phyloP scores from a whole-genome alignment of 352 stramenopile genomes.

The Phytophthora capsici region DNA sequence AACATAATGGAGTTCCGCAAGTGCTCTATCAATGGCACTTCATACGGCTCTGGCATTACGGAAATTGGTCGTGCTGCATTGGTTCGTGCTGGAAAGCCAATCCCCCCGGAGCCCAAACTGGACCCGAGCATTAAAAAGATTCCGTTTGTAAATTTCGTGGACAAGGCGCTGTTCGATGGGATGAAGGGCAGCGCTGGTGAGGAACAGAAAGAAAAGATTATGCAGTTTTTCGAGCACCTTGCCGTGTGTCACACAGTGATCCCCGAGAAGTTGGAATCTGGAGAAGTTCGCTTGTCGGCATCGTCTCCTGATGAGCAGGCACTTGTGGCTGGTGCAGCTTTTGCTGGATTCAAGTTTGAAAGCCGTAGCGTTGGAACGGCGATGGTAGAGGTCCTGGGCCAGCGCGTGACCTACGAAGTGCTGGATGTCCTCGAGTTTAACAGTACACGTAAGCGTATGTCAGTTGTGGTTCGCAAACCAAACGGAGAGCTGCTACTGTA shows the following conservation, averaged over 20 bases:
- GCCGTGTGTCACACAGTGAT: constrained; percentile 88
- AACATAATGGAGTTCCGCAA: constrained; percentile 97
- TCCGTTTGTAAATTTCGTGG: constrained; percentile 84
- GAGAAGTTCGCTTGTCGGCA: constrained; percentile 68
- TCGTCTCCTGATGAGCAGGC: constrained; percentile 90
- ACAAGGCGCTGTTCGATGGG: constrained; percentile 65
- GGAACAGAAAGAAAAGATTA: constrained; percentile 54
- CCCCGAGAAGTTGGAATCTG: constrained; percentile 68
- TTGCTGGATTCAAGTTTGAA: constrained; percentile 76
- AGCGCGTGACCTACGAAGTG: constrained; percentile 62
- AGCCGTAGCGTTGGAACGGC: constrained; percentile 60
- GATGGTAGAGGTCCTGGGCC: constrained; percentile 54
- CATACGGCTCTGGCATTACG: constrained; percentile 90
- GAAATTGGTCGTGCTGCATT: constrained; percentile 79
- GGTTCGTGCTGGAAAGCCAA: constrained; percentile 61
- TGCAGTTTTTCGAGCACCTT: constrained; percentile 86
- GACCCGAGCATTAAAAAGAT: constrained; percentile 59
- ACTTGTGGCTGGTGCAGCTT: constrained; percentile 74
- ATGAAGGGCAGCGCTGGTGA: constrained; percentile 59
- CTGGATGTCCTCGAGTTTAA: constrained; percentile 84
- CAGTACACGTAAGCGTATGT: constrained; percentile 83
- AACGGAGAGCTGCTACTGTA: constrained; percentile 69
- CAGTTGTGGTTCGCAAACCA: constrained; percentile 64
- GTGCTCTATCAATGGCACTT: constrained; percentile 91
- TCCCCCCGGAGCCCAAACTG: constrained; percentile 67